Evolutionary conservation across 306 rosid genomes (phyloP).

Genomic region (Ceratonia siliqua): DNA sequence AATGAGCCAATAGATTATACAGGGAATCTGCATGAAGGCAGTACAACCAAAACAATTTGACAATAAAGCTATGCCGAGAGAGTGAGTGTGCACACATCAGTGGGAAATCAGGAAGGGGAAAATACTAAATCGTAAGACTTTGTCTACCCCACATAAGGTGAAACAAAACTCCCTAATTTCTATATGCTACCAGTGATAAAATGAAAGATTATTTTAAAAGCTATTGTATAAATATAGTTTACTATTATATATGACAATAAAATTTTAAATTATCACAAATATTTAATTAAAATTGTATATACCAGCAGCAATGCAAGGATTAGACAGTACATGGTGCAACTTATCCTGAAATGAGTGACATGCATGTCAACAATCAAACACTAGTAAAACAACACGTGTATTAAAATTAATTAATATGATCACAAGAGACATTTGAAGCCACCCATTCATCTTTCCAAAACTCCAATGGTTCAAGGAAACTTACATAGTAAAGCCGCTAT

Average conservation of each 20-base stretch:
- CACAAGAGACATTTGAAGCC: conserved; percentile 9
- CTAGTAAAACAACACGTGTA: conserved; percentile 17
- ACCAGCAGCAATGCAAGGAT: conserved; percentile 1
- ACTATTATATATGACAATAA: no score
- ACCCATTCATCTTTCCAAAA: conserved; percentile 19
- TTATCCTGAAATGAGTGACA: conserved; percentile 17
- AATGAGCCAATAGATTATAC: not conserved
- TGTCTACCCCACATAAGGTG: no score
- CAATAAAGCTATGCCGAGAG: not conserved
- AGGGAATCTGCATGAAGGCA: not conserved
- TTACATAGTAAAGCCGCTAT: conserved; percentile 25
- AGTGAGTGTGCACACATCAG: not conserved
- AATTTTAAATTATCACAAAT: conserved; percentile 3
- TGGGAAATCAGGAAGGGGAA: no score
- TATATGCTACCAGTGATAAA: no score
- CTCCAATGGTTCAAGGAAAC: conserved; percentile 11
- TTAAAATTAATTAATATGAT: not conserved
- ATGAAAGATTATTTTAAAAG: no score
- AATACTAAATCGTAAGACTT: no score
- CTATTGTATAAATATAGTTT: no score
- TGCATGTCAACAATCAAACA: conserved; percentile 14
- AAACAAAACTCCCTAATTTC: no score
- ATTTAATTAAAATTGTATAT: not conserved
- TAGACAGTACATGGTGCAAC: not conserved
- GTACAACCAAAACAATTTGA: not conserved